Percentiles rank a stretch among this genome's conserved stretches.
Conservation (phyloP, 2,329 filamentous ascomycete species). For the Nothophaeocryptopus gaeumannii region DNA sequence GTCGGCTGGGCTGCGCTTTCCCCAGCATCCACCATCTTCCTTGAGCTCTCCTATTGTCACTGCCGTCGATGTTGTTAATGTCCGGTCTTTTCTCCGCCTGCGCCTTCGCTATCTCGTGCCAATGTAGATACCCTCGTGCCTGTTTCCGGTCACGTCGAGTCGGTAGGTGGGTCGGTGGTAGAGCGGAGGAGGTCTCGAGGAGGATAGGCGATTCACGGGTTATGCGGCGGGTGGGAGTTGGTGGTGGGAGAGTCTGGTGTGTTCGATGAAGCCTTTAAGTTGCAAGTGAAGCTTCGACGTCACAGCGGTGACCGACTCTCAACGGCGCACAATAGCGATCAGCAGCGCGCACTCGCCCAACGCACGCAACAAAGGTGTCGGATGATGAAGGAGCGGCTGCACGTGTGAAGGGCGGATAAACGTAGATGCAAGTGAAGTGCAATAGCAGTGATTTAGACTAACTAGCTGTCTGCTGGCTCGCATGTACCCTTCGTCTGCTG, state of each 20-base stretch:
- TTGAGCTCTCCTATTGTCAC: too few species aligned
- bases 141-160: background rate
- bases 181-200: background rate
- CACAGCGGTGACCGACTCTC: too few species aligned
- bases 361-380: background rate
- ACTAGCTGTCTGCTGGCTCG: too few species aligned
- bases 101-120: background rate
- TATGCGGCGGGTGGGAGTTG: background rate
- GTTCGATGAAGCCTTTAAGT: background rate
- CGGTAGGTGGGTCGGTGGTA: too few species aligned
- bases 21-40: constrained; percentile 94
- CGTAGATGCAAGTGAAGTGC: background rate
- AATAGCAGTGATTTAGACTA: background rate
- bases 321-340: too few species aligned
- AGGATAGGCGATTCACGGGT: background rate
- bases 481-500: background rate
- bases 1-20: constrained; percentile 74
- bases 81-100: background rate
- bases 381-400: background rate
- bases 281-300: background rate
- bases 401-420: background rate
- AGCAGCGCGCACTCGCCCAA: constrained; percentile 1
- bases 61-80: background rate
- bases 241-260: background rate
- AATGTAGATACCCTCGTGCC: background rate